phyloP scores from a whole-genome alignment of 1,139 yeast species.

The Casaregolazyma suthepensis region DNA sequence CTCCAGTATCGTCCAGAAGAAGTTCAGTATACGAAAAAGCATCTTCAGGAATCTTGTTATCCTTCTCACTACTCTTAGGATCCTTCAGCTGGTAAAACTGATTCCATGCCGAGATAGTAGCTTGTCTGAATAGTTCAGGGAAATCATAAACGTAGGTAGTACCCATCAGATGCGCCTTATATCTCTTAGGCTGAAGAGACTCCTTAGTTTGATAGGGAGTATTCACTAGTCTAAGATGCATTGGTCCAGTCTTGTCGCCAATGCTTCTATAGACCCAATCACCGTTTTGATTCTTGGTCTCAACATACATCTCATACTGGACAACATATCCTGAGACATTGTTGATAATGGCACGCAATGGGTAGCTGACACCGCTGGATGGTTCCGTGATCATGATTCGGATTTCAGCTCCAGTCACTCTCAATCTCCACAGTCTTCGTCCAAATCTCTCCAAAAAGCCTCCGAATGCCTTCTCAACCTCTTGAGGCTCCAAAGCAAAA shows the following conservation, averaged over 20 bases:
- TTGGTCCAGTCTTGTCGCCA: constrained; percentile 80
- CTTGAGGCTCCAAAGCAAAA: constrained; percentile 88
- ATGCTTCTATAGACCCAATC: constrained; percentile 96
- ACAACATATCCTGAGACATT: constrained; percentile 97
- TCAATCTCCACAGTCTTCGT: constrained; percentile 90
- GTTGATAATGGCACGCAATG: constrained; percentile 91
- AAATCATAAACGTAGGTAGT: constrained; percentile 96
- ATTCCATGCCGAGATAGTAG: constrained; percentile 80
- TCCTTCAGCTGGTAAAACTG: constrained; percentile 33
- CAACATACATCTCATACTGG: constrained; percentile 89
- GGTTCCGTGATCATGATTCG: constrained; percentile 94
- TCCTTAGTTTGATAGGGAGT: constrained; percentile 98
- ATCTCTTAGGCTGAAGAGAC: constrained; percentile 96
- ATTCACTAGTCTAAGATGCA: constrained; percentile 94
- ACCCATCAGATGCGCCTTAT: constrained; percentile 97
- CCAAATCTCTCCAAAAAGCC: constrained; percentile 97
- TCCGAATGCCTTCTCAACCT: constrained; percentile 96
- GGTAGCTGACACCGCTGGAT: constrained; percentile 80
- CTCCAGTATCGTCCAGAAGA: constrained; percentile 64
- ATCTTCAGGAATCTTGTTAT: constrained; percentile 61
- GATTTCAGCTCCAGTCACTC: constrained; percentile 96
- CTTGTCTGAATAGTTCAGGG: constrained; percentile 98
- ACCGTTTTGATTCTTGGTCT: constrained; percentile 82
- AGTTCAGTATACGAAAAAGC: constrained; percentile 74
- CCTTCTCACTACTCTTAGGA: constrained; percentile 21